Base-by-base conservation (phyloP, 148 eudicot genomes). In the Persicaria tinctoria region DNA sequence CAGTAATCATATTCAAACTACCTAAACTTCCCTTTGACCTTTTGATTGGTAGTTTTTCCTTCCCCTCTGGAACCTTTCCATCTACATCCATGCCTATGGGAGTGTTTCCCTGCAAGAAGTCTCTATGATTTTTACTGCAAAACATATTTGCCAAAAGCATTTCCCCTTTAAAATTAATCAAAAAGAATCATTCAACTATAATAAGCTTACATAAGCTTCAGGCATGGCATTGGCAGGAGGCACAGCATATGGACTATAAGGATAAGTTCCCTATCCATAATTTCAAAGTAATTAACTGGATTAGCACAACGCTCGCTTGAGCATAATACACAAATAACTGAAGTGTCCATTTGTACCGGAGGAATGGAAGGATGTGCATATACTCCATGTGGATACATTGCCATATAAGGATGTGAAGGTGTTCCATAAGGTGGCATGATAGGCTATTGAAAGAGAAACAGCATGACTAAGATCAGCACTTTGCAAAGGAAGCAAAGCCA, bases 351-450 rank as follows among this genome's bases (percentile, higher is more conserved):
- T 27, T 17, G 13, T 87, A 96, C 99, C 87, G 97, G 97, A 82
- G 97, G 93, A 66, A 96, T 88, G 54, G 97, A 87, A 68, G 99
- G 99, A 83, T 96, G 99, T 32, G 94, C 95, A 71, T 96, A 96
- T 48, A 96, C 93, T 78, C 99, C 99, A 82, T 84, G 97, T 76
- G 99, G 97, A 89, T 96, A 96, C 99, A 96, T 95, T 70, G 98
- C 97, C 80, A 96, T 81, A 78, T 96, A 96, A 41, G 99, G 99
- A 83, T 90, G 99, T n/a, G 96, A 93, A 46, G 99, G 98, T 51
- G 99, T 90, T 57, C 99, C 99, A 89, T 92, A 96, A 8, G 99
- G 97, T 57, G 97, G 97, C 89, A 96, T 92, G 44, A 92, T 82
- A 82, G 84, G 99, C 99, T 96, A 89, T 80, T 76, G 66, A 45